Base-by-base conservation (phyloP, 108 stramenopile genomes). In the Stephanodiscus minutulus region DNA sequence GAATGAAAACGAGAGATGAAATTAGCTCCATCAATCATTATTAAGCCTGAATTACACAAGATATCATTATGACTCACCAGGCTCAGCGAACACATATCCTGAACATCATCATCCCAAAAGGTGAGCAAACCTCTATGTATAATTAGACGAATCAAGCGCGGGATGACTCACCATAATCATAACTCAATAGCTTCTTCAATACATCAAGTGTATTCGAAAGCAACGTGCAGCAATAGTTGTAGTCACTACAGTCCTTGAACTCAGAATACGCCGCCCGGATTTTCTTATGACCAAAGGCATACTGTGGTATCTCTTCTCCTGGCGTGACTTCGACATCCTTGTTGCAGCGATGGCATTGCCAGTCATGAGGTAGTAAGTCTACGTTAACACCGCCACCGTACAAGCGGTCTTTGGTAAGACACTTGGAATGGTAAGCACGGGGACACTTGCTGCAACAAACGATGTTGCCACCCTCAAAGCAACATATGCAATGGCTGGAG, bases 401-500 rank as follows among this genome's bases (percentile, higher is more conserved):
- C 27, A 22, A 43, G 18, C 69, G 41, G 43, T 72, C 64, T 43
- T 67, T 55, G 63, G 70, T 47, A 13, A 79, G 65, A 58, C 77
- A 79, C 44, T 48, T 56, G 28, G 69, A 22, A 43, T 79, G 77
- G 44, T 67, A 79, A 11, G 77, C 64, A 36, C 70, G 57, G 25
- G 77, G 77, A 39, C 77, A 79, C 31, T 68, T 64, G 48, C 65
- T 66, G 18, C 77, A 79, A 41, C 77, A 79, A 8, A 67, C 49
- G 10, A 79, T 64, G 25, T 59, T 48, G 7, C 77, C 77, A 10
- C 66, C 70, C 50, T 72, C 70, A 13, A 61, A 63, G 35, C 77
- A 79, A 6, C 71, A 65, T 22, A 72, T 79, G 50, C 77, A 79
- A 27, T 79, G 63, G 60, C 69, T 63, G 60, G 64, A 72, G 57